Evolutionary conservation across 352 stramenopile genomes (phyloP).

Genomic region (Globisporangium abappressorium): DNA sequence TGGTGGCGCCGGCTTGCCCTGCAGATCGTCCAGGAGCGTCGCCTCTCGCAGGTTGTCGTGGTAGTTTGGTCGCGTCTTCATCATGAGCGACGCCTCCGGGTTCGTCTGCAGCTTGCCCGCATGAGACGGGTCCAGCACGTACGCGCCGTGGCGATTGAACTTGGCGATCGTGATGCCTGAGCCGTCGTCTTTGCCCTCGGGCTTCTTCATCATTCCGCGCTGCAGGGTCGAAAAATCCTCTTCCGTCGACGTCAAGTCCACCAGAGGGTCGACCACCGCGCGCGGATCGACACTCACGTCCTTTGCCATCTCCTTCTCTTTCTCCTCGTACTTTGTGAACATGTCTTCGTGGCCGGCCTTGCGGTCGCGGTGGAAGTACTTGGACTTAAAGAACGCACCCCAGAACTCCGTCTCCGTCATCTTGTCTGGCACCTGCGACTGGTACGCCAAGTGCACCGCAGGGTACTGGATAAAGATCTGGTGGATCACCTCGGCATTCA

Average conservation of each 20-base stretch:
- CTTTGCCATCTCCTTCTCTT: conserved; percentile 58
- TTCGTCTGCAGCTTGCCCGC: conserved; percentile 46
- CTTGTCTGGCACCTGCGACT: conserved; percentile 83
- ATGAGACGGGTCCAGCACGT: conserved; percentile 75
- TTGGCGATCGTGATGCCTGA: conserved; percentile 78
- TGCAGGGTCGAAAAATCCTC: conserved; percentile 54
- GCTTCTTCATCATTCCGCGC: conserved; percentile 19
- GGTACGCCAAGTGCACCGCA: conserved; percentile 81
- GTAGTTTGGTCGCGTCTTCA: conserved; percentile 32
- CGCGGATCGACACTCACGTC: conserved; percentile 49
- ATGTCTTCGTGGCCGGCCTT: conserved; percentile 81
- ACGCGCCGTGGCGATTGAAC: conserved; percentile 83
- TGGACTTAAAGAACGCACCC: conserved; percentile 87
- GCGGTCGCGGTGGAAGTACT: conserved; percentile 86
- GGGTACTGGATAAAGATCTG: conserved; percentile 90
- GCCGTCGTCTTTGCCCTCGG: conserved; percentile 42
- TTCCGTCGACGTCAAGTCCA: conserved; percentile 73
- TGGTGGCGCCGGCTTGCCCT: conserved; percentile 39
- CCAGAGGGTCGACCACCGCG: conserved; percentile 67
- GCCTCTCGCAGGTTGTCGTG: conserved; percentile 63
- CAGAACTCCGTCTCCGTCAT: conserved; percentile 90
- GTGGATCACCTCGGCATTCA: conserved; percentile 87
- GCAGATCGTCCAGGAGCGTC: conserved; percentile 70
- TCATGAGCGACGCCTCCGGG: conserved; percentile 22
- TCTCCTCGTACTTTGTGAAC: conserved; percentile 84